These are phyloP conservation scores for Botrytis porri DNA, from an alignment of 2,329 filamentous ascomycete genomes.

Conservation along the genomic window DNA sequence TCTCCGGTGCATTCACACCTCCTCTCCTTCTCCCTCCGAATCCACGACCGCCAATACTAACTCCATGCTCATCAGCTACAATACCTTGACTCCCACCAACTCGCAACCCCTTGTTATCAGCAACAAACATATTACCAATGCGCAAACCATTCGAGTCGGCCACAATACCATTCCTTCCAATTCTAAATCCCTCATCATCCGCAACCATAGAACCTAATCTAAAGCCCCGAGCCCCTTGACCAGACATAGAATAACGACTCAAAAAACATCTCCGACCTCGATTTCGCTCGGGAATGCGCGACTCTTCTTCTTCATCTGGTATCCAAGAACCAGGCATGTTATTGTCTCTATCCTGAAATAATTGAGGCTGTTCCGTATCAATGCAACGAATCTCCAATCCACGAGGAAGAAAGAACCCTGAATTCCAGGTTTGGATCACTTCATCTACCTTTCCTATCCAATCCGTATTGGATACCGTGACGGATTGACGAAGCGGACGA, in stretches of 20 bases:
- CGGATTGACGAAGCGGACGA: conserved; percentile 35
- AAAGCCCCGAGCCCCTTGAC: conserved; percentile 15
- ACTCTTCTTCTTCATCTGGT: conserved; percentile 36
- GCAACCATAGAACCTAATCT: conserved; percentile 22
- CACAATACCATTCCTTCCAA: conserved; percentile 25
- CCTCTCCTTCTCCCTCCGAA: conserved; percentile 23
- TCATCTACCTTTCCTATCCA: conserved; percentile 39
- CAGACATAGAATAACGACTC: not conserved
- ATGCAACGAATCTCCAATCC: conserved; percentile 47
- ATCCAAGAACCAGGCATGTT: conserved; percentile 46
- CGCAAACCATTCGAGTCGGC: conserved; percentile 32
- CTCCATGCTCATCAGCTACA: conserved; percentile 27
- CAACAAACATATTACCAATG: conserved; percentile 31
- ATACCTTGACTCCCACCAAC: conserved; percentile 30
- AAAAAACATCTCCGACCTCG: conserved; percentile 1
- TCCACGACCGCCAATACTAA: conserved; percentile 26
- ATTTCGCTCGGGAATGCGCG: not conserved
- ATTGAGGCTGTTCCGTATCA: conserved; percentile 24
- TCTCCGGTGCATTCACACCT: not conserved
- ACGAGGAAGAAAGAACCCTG: conserved; percentile 52
- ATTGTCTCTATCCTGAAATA: not conserved
- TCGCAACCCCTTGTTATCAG: conserved; percentile 44
- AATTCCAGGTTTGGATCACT: conserved; percentile 55
- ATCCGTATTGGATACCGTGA: conserved; percentile 14
- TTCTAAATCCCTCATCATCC: conserved; percentile 21